Evolutionary conservation across 305 asterid species (phyloP).

Genomic region (Solanum hybrid): DNA sequence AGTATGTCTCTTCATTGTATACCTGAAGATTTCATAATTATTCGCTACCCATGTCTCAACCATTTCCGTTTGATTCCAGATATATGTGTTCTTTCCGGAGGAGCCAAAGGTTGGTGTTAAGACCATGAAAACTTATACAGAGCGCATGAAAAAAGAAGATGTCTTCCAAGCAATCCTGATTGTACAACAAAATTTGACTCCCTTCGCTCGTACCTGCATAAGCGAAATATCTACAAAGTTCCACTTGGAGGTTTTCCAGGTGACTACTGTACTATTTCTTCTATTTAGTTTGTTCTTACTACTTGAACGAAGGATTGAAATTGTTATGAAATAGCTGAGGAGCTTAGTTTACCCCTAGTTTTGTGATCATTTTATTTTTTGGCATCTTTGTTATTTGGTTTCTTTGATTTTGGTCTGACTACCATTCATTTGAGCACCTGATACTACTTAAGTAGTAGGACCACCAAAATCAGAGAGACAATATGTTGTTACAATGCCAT

Average conservation of each 20-base stretch:
- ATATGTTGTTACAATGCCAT: not conserved
- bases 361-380: not conserved
- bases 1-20: not conserved
- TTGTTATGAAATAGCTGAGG: not conserved
- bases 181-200: slow-evolving; percentile 78
- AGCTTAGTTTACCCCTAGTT: not conserved
- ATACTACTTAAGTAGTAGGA: not conserved
- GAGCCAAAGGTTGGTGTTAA: slow-evolving; percentile 79
- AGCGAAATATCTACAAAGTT: slow-evolving; percentile 71
- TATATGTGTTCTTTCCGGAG: slow-evolving; percentile 74
- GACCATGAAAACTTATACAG: slow-evolving; percentile 64
- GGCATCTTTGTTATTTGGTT: not conserved
- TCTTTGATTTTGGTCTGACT: not conserved
- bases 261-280: slow-evolving; percentile 6
- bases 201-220: slow-evolving; percentile 56
- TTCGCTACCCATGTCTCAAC: not conserved
- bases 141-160: slow-evolving; percentile 69
- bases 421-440: not conserved
- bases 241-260: slow-evolving; percentile 86
- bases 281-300: not conserved
- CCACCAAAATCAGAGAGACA: no score
- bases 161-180: slow-evolving; percentile 63
- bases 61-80: slow-evolving; percentile 24
- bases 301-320: not conserved
- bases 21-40: not conserved